Percentiles rank a stretch among this genome's conserved stretches.
Evolutionary conservation across 2,329 filamentous ascomycete genomes (phyloP).

Genomic region (Apiospora sp.): DNA sequence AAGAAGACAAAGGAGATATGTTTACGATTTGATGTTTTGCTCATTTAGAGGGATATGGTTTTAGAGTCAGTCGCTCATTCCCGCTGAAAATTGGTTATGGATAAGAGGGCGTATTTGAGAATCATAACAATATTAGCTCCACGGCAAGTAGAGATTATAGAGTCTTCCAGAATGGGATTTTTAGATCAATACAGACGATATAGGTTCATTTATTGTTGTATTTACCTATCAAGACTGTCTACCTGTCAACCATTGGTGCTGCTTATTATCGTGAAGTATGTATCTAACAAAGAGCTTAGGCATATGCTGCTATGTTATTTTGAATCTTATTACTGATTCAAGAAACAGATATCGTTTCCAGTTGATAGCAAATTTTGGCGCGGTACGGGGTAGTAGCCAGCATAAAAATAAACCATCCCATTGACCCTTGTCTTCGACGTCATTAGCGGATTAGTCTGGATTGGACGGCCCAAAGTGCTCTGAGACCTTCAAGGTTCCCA

Average conservation of each 20-base stretch:
- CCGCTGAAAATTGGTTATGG: neutral
- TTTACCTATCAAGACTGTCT: neutral
- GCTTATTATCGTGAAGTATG: too few relatives aligned
- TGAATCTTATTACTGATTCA: neutral
- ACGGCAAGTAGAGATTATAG: conserved; percentile 13
- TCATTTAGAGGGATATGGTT: neutral
- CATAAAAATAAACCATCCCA: neutral
- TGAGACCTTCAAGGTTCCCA: neutral
- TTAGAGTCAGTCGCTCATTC: conserved; percentile 8
- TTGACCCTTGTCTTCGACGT: conserved; percentile 15
- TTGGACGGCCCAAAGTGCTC: neutral
- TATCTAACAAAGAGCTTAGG: neutral
- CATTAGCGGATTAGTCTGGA: neutral
- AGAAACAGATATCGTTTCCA: neutral
- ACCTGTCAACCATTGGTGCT: neutral
- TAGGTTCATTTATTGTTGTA: neutral
- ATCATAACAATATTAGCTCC: neutral
- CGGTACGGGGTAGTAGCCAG: neutral
- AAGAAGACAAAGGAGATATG: neutral
- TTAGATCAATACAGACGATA: neutral
- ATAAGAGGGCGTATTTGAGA: conserved; percentile 3
- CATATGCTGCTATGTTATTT: neutral
- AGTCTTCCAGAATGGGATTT: neutral
- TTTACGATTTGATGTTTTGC: neutral
- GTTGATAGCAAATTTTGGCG: neutral